Base-by-base conservation (phyloP, 2,329 filamentous ascomycete genomes). In the Epichloe gansuensis region DNA sequence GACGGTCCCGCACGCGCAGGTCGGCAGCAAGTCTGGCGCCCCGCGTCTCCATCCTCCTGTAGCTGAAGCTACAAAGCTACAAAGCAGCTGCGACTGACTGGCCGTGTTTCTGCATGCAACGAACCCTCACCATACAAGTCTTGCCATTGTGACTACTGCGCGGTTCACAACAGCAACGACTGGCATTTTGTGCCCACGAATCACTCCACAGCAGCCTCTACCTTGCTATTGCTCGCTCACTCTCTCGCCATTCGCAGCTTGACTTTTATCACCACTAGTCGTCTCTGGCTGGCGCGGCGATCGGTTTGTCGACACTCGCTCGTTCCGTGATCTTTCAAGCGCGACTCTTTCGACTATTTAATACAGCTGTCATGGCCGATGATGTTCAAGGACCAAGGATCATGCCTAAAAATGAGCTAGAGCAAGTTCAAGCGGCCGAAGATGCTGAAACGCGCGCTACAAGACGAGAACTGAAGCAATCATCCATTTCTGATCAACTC, bases 381-480 rank as follows among this genome's bases (percentile, higher is more conserved):
- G 69, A 73, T 55, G 61, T 63, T 52, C 70, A 67, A 62, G 66
- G 66, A 59, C 65, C 65, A 60, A 66, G 65, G 59, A 65, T 65
- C 47, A 73, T 69, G 63, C 71, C 72, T 54, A 70, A 66, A 56
- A 63, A 60, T 52, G 65, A 68, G 34, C 60, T 59, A 47, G 50
- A 61, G 51, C 61, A 60, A 48, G 58, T 68, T 56, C 67, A 70
- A 53, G 61, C 62, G 37, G 74, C 70, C 52, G 81, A 85, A 59
- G 81, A 85, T 64, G 76, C 78, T 38, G 80, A 81, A 61, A 85
- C 81, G 42, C 78, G 78, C 54, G 80, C 80, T 50, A 73, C 81
- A 38, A 76, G 81, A 56, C 76, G 82, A 60, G 81, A 85, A 67
- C 73, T 85, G 42, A 81, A 78, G 67, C 79, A 84, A 57, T 82